phyloP scores from a whole-genome alignment of 164 flowering plant species.

The Chimonanthus salicifolius region DNA sequence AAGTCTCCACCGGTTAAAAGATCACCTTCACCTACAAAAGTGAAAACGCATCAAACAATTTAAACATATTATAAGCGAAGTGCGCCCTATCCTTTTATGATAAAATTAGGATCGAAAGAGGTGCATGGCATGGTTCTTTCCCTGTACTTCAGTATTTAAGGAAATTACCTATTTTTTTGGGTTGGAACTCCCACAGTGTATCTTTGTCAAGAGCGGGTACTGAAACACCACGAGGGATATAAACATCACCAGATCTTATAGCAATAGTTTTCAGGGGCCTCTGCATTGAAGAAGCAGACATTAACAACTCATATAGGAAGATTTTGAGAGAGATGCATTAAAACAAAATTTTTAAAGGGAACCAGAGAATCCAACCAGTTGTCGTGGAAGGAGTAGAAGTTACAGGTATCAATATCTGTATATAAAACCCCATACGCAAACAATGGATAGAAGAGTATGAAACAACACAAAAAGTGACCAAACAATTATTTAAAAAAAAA shows the following conservation, averaged over 20 bases:
- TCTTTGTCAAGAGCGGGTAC: slow-evolving; percentile 99
- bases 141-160: not conserved
- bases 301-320: not conserved
- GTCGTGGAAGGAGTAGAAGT: not conserved
- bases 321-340: not conserved
- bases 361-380: not conserved
- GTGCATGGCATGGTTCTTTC: not conserved
- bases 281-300: slow-evolving; percentile 28
- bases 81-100: not conserved
- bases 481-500: too few relatives aligned
- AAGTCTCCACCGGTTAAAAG: slow-evolving; percentile 93
- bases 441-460: not conserved
- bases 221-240: slow-evolving; percentile 98
- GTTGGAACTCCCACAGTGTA: slow-evolving; percentile 89
- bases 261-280: slow-evolving; percentile 99
- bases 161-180: slow-evolving; percentile 73
- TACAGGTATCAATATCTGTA: not conserved
- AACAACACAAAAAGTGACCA: not conserved
- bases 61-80: not conserved
- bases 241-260: slow-evolving; percentile 87
- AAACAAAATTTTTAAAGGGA: too few relatives aligned
- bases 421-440: not conserved
- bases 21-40: slow-evolving; percentile 84
- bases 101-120: not conserved
- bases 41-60: slow-evolving; percentile 4